These are phyloP conservation scores for Aspergillus piperis DNA, from an alignment of 2,329 filamentous ascomycete genomes.

Conservation along the genomic window DNA sequence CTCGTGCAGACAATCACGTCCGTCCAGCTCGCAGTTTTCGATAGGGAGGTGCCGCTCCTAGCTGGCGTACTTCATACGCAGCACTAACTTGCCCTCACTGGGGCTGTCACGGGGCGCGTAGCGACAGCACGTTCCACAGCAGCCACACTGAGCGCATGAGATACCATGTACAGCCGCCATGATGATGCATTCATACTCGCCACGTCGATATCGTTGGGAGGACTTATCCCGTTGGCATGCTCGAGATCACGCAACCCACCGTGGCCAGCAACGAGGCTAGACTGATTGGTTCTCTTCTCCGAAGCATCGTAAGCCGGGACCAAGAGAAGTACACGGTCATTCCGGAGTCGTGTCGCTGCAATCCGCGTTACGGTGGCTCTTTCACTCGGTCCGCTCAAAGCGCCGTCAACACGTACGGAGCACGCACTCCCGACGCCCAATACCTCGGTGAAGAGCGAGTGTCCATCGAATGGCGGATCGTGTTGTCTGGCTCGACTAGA, in stretches of 20 bases:
- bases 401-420: neutral
- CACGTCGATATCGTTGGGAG: neutral
- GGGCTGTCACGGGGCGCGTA: neutral
- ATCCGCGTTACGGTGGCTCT: neutral
- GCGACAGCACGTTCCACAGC: neutral
- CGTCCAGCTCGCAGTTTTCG: neutral
- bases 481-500: neutral
- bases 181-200: neutral
- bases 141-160: neutral
- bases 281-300: neutral
- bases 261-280: neutral
- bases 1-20: neutral
- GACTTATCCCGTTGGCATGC: neutral
- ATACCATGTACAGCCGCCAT: neutral
- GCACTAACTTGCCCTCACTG: neutral
- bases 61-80: neutral
- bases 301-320: neutral
- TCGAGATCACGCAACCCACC: neutral
- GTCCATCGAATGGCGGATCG: neutral
- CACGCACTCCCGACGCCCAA: neutral
- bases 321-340: neutral
- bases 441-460: neutral
- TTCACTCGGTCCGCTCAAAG: neutral
- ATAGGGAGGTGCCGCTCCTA: neutral
- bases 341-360: neutral